These are phyloP conservation scores for Usnea hakonensis DNA, from an alignment of 495 filamentous ascomycete species.

Conservation along the genomic window DNA sequence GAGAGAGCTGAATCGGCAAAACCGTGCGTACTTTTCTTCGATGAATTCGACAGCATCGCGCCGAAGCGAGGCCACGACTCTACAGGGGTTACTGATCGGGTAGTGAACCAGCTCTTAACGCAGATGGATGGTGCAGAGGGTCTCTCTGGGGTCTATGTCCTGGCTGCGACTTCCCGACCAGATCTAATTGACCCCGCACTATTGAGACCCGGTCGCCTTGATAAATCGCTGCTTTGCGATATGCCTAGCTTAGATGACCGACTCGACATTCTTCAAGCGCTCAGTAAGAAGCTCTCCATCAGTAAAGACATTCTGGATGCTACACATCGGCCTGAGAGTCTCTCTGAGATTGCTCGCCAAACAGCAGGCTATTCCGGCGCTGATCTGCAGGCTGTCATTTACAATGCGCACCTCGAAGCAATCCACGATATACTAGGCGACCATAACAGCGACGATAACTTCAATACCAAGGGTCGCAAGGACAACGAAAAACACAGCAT, in stretches of 20 bases:
- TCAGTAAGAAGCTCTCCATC: slow-evolving; percentile 71
- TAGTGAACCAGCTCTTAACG: slow-evolving; percentile 94
- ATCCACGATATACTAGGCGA: slow-evolving; percentile 86
- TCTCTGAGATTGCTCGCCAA: slow-evolving; percentile 59
- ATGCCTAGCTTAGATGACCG: slow-evolving; percentile 73
- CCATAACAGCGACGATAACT: slow-evolving; percentile 36
- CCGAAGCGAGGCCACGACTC: slow-evolving; percentile 95
- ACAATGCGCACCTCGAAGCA: slow-evolving; percentile 93
- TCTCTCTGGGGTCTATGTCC: slow-evolving; percentile 85
- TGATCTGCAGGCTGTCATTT: slow-evolving; percentile 88
- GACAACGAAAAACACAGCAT: slow-evolving; percentile 23
- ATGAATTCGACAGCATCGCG: slow-evolving; percentile 95
- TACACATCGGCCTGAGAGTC: slow-evolving; percentile 9
- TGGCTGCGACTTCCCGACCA: slow-evolving; percentile 84
- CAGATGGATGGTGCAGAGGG: slow-evolving; percentile 99
- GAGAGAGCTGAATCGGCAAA: slow-evolving; percentile 82
- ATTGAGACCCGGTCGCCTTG: slow-evolving; percentile 77
- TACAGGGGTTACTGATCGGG: slow-evolving; percentile 94
- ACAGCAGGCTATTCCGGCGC: slow-evolving; percentile 94
- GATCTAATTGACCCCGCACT: slow-evolving; percentile 93
- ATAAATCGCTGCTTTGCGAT: slow-evolving; percentile 85
- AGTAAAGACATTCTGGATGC: slow-evolving; percentile 46
- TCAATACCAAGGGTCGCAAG: slow-evolving; percentile 27
- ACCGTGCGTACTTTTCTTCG: slow-evolving; percentile 93
- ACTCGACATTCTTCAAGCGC: slow-evolving; percentile 74